These are phyloP conservation scores for Tetracladium maxilliforme DNA, from an alignment of 2,329 filamentous ascomycete species.

Conservation along the genomic window DNA sequence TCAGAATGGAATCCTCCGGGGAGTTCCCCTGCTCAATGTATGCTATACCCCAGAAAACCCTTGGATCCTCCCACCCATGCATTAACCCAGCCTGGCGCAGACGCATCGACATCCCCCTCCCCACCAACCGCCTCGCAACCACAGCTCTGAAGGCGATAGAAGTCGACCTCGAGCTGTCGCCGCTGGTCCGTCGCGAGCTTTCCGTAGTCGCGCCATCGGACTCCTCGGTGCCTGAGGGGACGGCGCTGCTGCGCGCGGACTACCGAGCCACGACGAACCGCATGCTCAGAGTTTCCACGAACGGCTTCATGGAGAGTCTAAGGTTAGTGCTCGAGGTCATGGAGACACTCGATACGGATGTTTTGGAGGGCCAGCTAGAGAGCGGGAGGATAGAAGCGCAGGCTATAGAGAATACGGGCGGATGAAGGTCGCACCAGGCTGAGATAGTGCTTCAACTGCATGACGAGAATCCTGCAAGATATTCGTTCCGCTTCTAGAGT, in stretches of 20 bases:
- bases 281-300: conserved; percentile 91
- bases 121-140: conserved; percentile 60
- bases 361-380: no score
- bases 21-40: conserved; percentile 52
- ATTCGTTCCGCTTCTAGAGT: no score
- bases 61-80: conserved; percentile 2
- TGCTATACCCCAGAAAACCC: conserved; percentile 13
- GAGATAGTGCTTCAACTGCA: no score
- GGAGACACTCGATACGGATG: conserved; percentile 78
- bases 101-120: conserved; percentile 44
- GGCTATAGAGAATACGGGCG: no score
- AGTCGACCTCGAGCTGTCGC: conserved; percentile 82
- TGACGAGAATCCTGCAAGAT: no score
- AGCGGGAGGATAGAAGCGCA: no score
- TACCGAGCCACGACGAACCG: conserved; percentile 87
- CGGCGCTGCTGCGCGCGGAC: conserved; percentile 50
- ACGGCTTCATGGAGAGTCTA: conserved; percentile 88
- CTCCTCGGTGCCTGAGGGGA: conserved; percentile 10
- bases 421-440: no score
- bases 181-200: conserved; percentile 63
- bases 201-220: conserved; percentile 27
- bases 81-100: conserved; percentile 5
- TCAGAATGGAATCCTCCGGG: conserved; percentile 15
- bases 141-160: conserved; percentile 62
- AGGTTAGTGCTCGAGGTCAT: conserved; percentile 77